Conservation (phyloP, 805 yeast genomes). For the Wickerhamiella australiensis region DNA sequence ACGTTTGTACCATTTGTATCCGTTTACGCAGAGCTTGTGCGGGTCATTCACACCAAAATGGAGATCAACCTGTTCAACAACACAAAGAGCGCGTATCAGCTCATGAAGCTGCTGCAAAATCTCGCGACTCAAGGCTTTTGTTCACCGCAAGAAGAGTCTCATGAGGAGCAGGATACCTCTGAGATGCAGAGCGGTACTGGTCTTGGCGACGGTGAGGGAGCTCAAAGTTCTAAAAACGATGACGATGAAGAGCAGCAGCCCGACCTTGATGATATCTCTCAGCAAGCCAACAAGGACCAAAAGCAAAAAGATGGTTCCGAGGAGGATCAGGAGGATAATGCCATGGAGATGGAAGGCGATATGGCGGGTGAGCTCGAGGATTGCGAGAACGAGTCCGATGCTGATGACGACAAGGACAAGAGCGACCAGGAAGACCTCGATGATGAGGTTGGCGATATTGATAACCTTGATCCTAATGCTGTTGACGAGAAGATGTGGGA, state of each 20-base stretch:
- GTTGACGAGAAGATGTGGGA: slow-evolving; percentile 98
- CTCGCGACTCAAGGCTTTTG: slow-evolving; percentile 81
- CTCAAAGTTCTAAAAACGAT: slow-evolving; percentile 53
- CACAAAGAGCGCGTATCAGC: slow-evolving; percentile 49
- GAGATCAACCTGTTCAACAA: slow-evolving; percentile 40
- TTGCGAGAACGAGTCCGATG: slow-evolving; percentile 45
- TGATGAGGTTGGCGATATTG: slow-evolving; percentile 80
- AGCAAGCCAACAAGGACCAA: slow-evolving; percentile 60
- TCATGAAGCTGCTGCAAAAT: slow-evolving; percentile 43
- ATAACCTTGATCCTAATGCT: slow-evolving; percentile 86
- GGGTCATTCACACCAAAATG: slow-evolving; percentile 34
- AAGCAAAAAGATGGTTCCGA: slow-evolving; percentile 39
- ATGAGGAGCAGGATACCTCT: slow-evolving; percentile 39
- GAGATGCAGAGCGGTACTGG: slow-evolving; percentile 79
- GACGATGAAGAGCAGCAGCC: slow-evolving; percentile 83
- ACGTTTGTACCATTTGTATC: slow-evolving; percentile 52
- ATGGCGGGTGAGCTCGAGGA: slow-evolving; percentile 92
- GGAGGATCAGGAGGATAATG: slow-evolving; percentile 72
- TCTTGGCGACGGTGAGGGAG: slow-evolving; percentile 88
- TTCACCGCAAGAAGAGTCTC: slow-evolving; percentile 68
- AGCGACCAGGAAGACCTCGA: slow-evolving; percentile 61
- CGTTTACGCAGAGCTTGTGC: slow-evolving; percentile 44
- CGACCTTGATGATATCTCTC: slow-evolving; percentile 61
- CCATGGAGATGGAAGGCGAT: slow-evolving; percentile 90
- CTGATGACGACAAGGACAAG: slow-evolving; percentile 40